phyloP scores from a whole-genome alignment of 805 yeast species.

The Cyberlindnera euphorbiae region DNA sequence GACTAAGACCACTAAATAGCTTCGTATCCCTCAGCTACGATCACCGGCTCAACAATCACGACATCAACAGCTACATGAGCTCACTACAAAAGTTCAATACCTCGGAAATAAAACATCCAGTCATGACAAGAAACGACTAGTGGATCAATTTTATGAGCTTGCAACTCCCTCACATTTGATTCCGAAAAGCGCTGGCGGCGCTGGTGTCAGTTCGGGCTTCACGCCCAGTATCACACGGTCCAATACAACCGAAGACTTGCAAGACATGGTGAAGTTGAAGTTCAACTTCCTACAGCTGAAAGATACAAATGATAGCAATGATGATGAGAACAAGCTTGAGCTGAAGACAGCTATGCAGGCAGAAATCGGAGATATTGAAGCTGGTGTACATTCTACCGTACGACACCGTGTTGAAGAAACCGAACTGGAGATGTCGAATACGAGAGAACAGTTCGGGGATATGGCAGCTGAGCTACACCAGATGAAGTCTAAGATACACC shows the following conservation, averaged over 20 bases:
- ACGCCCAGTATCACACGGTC: slow-evolving; percentile 10
- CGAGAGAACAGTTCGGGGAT: slow-evolving; percentile 4
- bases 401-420: slow-evolving; percentile 9
- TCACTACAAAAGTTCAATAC: slow-evolving; percentile 2
- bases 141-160: slow-evolving; percentile 19
- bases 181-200: slow-evolving; percentile 1
- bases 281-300: not conserved
- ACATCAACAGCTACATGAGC: slow-evolving; percentile 5
- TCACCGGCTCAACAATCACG: slow-evolving; percentile 8
- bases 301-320: not conserved
- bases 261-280: not conserved
- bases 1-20: slow-evolving; percentile 13
- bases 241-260: slow-evolving; percentile 5
- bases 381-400: slow-evolving; percentile 1
- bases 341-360: no score
- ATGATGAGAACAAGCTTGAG: not conserved
- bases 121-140: slow-evolving; percentile 12
- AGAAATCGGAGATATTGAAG: no score
- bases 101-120: not conserved
- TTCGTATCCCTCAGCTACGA: slow-evolving; percentile 11
- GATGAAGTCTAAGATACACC: slow-evolving; percentile 3
- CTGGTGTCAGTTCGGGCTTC: not conserved
- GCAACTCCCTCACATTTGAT: slow-evolving; percentile 3
- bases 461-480: slow-evolving; percentile 7
- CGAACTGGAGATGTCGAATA: slow-evolving; percentile 3